Evolutionary conservation across 257 asterid species (phyloP), one percentile per base, ranked within the genome.

Genomic region (Echites panduratus): DNA sequence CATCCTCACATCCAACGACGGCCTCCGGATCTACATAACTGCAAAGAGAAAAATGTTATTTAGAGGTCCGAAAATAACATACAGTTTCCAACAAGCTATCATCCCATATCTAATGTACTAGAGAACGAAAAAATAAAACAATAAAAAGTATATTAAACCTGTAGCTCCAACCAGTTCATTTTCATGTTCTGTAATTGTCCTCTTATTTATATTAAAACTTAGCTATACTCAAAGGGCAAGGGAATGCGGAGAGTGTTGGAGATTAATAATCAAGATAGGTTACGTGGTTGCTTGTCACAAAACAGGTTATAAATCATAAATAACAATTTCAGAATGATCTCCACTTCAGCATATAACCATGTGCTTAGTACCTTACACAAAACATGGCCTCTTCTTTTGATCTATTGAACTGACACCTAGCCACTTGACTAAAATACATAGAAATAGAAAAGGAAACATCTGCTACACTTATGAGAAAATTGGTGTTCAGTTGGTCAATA

Each of bases 1-100:
- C 99, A 77, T 94, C 97, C 79, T 89, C 95, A 71, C 96, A 85
- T 74, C 99, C 99, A 76, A 94, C 86, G 73, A 88, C 95, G 41
- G 99, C 97, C 73, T 80, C 93, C 50, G 99, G 99, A 79, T 94
- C 99, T 75, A 85, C 88, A 69, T 89, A 94, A 79, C 98, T 93
- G 87, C 84, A 84, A 64, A 80, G 75, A 59, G 11, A 27, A 13
- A 54, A 40, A 65, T 16, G 22, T 26, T 27, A 32, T 61, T 41
- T 45, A 20, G 48, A 67, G 32, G 38, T 47, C 48, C 11, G 6
- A 24, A 64, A 40, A 40, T 40, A 66, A 17, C 58, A 52, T 24
- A 52, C 35, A n/a, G n/a, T n/a, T n/a, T n/a, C n/a, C n/a, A n/a
- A n/a, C n/a, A n/a, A n/a, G n/a, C n/a, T n/a, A n/a, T n/a, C n/a